A percentile compares a stretch with the other conserved stretches of the same genome.
Evolutionary conservation across 805 yeast genomes (phyloP).

Genomic region (Lipomyces starkeyi): DNA sequence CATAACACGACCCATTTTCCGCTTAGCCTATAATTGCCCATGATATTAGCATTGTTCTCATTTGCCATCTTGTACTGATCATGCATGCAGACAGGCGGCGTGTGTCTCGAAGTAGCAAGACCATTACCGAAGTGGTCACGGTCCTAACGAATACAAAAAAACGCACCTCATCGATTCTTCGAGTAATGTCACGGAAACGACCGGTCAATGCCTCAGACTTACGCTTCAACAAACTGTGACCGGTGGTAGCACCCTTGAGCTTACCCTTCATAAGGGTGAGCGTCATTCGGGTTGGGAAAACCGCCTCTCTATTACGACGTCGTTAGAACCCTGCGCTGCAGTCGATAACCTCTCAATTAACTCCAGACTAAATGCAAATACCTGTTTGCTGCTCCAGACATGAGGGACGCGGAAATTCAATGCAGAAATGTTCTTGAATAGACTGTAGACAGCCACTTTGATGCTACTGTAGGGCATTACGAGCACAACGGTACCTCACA

Average conservation of each 20-base stretch:
- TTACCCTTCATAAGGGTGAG: slow-evolving; percentile 92
- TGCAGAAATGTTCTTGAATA: not conserved
- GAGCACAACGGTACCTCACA: not conserved
- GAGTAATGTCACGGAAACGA: slow-evolving; percentile 94
- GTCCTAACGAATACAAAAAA: not conserved
- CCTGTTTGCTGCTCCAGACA: slow-evolving; percentile 39
- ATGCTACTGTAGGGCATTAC: not conserved
- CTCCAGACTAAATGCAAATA: not conserved
- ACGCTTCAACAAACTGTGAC: slow-evolving; percentile 89
- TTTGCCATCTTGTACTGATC: not conserved
- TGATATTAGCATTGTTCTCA: not conserved
- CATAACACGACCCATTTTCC: slow-evolving; percentile 98
- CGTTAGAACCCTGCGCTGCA: not conserved
- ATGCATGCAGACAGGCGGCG: not conserved
- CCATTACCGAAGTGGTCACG: too few species aligned
- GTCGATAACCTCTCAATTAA: not conserved
- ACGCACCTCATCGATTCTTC: slow-evolving; percentile 79
- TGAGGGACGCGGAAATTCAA: not conserved
- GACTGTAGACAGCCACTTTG: not conserved
- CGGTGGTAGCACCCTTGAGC: slow-evolving; percentile 96
- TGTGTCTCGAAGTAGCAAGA: too few species aligned
- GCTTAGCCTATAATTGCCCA: slow-evolving; percentile 59
- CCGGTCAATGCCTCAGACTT: slow-evolving; percentile 97
- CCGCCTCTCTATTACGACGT: slow-evolving; percentile 32
- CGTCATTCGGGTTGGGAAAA: slow-evolving; percentile 52